Base-by-base conservation (phyloP, 2,329 filamentous ascomycete genomes). In the Aspergillus candidus region DNA sequence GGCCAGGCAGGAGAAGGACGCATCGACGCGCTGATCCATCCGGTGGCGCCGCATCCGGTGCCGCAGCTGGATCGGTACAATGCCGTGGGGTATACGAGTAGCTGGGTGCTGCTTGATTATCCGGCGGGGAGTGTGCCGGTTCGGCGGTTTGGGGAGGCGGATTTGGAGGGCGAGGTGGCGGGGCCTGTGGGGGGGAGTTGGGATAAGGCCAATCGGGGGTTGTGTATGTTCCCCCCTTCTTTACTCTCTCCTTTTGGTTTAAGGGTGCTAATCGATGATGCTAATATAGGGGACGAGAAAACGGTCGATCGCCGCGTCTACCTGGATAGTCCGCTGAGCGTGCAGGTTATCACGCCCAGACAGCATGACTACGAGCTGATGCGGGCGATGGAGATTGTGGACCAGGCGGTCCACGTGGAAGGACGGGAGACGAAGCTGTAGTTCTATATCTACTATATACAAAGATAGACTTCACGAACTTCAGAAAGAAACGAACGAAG, bases 41-140 rank as follows among this genome's bases (percentile, higher is more conserved):
- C 81, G 0, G 69, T 83, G 0, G 80, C 80, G 11, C 79, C 80
- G 2, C 82, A 85, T 59, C 78, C 81, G 0, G 73, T 81, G 0
- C 78, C 80, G 1, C 71, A 74, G 8, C 74, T 82, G 43, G 82
- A 85, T 63, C 67, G 73, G 2, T 84, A 79, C 63, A 82, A 82
- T 57, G 75, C 74, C 0, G 75, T 79, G 0, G 76, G 79, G 44
- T 84, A 84, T 56, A 83, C 80, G 1, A 76, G 71, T 15, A 72
- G 70, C 1, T 83, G 80, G 54, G 79, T 83, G 7, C 54, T 84
- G 43, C 60, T 84, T 15, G 81, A 85, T 57, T 81, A 79, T 54
- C 76, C 81, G 0, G 75, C 80, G 2, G 82, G 76, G 0, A 63
- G 60, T 0, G 49, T 84, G 1, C 80, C 80, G 0, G 72, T 84